Evolutionary conservation across 352 stramenopile species (phyloP).

Genomic region (Globisporangium irregulare): DNA sequence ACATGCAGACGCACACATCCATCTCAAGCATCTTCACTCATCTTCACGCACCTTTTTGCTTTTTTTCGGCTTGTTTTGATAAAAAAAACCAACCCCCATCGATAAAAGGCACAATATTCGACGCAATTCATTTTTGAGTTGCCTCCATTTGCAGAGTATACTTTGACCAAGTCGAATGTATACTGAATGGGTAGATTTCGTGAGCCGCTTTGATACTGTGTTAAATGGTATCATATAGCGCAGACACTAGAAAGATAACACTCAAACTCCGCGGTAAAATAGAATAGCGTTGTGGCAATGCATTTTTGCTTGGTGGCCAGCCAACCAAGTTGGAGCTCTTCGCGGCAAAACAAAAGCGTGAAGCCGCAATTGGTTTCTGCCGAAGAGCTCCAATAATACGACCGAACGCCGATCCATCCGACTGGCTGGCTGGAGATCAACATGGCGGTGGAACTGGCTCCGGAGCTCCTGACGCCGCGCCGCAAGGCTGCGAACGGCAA

Average conservation of each 20-base stretch:
- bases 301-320: background rate
- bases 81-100: background rate
- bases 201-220: no score
- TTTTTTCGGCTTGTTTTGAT: background rate
- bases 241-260: no score
- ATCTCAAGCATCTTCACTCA: background rate
- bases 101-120: background rate
- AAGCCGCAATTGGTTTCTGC: background rate
- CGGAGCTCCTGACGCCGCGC: conserved; percentile 34
- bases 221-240: no score
- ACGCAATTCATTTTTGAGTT: background rate
- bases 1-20: background rate
- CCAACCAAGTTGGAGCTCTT: background rate
- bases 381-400: conserved; percentile 1
- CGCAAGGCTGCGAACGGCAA: conserved; percentile 6
- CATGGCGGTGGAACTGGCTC: conserved; percentile 12
- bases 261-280: no score
- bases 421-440: background rate
- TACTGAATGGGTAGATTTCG: no score
- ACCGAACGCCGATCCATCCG: background rate
- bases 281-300: no score
- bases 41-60: conserved; percentile 5
- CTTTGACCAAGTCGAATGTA: no score
- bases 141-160: no score
- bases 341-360: background rate